These are phyloP conservation scores for Lactarius sanguifluus DNA, from an alignment of 768 basidiomycete genomes.

Conservation along the genomic window DNA sequence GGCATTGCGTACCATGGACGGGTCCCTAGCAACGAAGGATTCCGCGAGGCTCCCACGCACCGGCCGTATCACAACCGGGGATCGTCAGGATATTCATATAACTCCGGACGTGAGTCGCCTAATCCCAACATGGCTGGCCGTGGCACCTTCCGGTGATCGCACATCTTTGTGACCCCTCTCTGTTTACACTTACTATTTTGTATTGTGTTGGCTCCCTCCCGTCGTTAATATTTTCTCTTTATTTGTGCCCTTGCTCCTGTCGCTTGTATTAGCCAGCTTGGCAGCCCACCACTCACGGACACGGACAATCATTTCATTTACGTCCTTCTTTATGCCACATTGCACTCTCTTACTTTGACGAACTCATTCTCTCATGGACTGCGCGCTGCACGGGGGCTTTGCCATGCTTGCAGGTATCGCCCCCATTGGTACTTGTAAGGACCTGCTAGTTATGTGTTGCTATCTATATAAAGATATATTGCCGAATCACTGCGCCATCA, in stretches of 20 bases:
- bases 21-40: conserved; percentile 38
- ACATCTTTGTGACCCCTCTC: neutral
- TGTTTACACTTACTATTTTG: conserved; percentile 11
- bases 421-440: neutral
- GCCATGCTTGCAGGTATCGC: neutral
- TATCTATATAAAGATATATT: neutral
- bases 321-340: neutral
- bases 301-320: conserved; percentile 10
- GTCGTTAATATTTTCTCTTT: neutral
- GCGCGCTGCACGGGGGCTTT: neutral
- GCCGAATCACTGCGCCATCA: too few relatives aligned
- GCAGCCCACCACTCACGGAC: conserved; percentile 3
- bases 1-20: conserved; percentile 44
- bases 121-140: conserved; percentile 17
- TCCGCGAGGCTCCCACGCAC: conserved; percentile 63
- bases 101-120: conserved; percentile 28
- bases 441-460: neutral
- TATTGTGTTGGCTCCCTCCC: conserved; percentile 1
- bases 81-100: conserved; percentile 30
- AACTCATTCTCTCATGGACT: conserved; percentile 2
- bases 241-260: neutral
- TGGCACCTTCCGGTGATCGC: conserved; percentile 15
- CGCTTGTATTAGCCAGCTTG: conserved; percentile 8
- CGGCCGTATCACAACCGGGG: conserved; percentile 45
- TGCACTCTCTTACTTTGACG: neutral